Conservation (phyloP, 306 rosid species). For the Cucurbita moschata region DNA sequence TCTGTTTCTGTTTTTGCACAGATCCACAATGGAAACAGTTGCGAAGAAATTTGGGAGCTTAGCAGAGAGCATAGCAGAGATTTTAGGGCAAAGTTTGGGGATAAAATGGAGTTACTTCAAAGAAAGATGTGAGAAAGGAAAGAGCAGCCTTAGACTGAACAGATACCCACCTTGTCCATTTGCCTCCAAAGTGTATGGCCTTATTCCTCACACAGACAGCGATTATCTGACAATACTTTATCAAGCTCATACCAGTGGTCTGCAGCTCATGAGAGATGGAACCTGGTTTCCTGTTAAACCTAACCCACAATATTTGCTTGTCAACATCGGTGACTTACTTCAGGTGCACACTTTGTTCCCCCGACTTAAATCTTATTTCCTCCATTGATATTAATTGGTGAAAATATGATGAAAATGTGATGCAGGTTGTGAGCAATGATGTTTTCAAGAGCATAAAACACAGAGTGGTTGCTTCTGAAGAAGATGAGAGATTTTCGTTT, state of each 20-base stretch:
- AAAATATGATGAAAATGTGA: no score
- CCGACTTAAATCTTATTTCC: no score
- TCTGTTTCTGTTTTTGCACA: not conserved
- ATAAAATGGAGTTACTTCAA: slow-evolving; percentile 26
- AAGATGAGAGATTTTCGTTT: slow-evolving; percentile 41
- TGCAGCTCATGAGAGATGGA: slow-evolving; percentile 35
- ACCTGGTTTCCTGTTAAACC: slow-evolving; percentile 37
- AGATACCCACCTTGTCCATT: slow-evolving; percentile 59
- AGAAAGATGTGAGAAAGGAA: slow-evolving; percentile 30
- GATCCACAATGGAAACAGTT: slow-evolving; percentile 32
- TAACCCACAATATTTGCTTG: slow-evolving; percentile 25
- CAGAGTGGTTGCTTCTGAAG: slow-evolving; percentile 29
- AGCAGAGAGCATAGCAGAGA: slow-evolving; percentile 36
- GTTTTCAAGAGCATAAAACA: slow-evolving; percentile 51
- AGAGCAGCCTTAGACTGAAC: slow-evolving; percentile 38
- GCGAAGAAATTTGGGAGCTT: slow-evolving; percentile 11
- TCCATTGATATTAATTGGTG: not conserved
- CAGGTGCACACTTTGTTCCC: slow-evolving; percentile 26
- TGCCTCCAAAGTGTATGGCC: slow-evolving; percentile 35
- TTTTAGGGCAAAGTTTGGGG: slow-evolving; percentile 37
- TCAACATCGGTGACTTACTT: slow-evolving; percentile 51
- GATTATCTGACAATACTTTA: slow-evolving; percentile 34
- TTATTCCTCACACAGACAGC: slow-evolving; percentile 49
- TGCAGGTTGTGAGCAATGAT: slow-evolving; percentile 67
- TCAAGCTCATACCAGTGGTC: slow-evolving; percentile 29